Percentiles rank a stretch among this genome's conserved stretches.
phyloP scores from a whole-genome alignment of 257 asterid species.

The Solanum chiquidenum region DNA sequence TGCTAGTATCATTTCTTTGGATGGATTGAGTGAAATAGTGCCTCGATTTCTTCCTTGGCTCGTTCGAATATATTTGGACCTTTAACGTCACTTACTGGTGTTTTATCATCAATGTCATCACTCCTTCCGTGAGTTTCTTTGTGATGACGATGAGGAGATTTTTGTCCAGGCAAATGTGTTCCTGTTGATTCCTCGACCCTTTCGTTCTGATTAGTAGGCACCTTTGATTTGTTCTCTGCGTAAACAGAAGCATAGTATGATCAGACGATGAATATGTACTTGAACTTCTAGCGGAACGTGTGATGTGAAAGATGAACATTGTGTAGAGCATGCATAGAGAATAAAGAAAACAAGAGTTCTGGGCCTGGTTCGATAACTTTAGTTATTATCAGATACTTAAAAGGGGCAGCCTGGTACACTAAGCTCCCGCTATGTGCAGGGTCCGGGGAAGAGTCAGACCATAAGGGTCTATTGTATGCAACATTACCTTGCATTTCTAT shows the following conservation, averaged over 20 bases:
- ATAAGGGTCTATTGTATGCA: neutral
- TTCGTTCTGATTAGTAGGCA: conserved; percentile 12
- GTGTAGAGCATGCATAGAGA: neutral
- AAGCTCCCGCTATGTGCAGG: neutral
- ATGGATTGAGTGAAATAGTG: conserved; percentile 42
- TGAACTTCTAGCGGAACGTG: neutral
- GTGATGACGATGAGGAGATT: conserved; percentile 30
- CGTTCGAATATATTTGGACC: conserved; percentile 72
- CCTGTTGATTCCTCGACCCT: conserved; percentile 23
- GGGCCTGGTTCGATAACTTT: neutral
- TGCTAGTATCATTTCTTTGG: conserved; percentile 24
- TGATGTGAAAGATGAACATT: neutral
- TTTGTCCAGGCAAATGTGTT: conserved; percentile 9
- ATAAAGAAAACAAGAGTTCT: neutral
- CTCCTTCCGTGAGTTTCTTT: conserved; percentile 78
- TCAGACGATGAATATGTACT: neutral
- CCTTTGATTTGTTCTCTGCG: conserved; percentile 22
- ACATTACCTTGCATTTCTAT: neutral
- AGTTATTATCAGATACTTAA: neutral
- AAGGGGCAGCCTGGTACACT: neutral
- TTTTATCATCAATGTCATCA: conserved; percentile 43
- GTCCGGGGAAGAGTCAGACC: neutral
- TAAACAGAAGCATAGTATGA: neutral
- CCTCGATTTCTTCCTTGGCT: conserved; percentile 89
- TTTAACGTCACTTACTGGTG: conserved; percentile 40